Base-by-base conservation (phyloP, 1,139 yeast species). In the Maudiozyma humilis region DNA sequence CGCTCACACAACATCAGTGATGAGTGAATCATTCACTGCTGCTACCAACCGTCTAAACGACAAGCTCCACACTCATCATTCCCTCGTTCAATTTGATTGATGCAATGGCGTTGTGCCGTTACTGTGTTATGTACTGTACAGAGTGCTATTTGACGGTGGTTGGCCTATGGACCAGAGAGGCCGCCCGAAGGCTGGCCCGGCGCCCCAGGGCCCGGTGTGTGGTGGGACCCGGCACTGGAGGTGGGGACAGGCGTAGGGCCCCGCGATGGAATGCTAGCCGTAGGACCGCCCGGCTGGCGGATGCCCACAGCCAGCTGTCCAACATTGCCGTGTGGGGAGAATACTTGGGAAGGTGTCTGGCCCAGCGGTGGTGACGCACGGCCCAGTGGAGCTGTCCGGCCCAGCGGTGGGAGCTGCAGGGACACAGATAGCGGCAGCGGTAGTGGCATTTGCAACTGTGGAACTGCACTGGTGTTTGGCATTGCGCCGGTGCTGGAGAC, bases 301-400 rank as follows among this genome's bases (percentile, higher is more conserved):
- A 36, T 36, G 2, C 39, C 39, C n/a, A 36, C 39, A 4, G 39
- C 17, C 5, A 36, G 16, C 18, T 36, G 39, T 3, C 39, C 39
- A 18, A 36, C 7, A 31, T 31, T 31, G 8, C 16, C 27, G 10
- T 23, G 27, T 23, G 27, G 27, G 6, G 27, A 23, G 27, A 23
- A 23, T 6, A 23, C 27, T 23, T 23, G 27, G 6, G 27, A 6
- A 6, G 27, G 27, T 6, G 8, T 10, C 27, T 23, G 27, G 27
- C 27, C 27, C 27, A 23, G 10, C 6, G 27, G 27, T 23, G 27
- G 27, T 6, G 27, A 23, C 10, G 27, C 27, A 10, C 27, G 27
- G 6, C 27, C 27, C 10, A 23, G 27, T 23, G 27, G 27, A 6
- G 27, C 27, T 23, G 27, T 23, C 8, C 27, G 27, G 27, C 27